These are phyloP conservation scores for Phylloporus arenicola DNA, from an alignment of 768 basidiomycete species.

Conservation along the genomic window DNA sequence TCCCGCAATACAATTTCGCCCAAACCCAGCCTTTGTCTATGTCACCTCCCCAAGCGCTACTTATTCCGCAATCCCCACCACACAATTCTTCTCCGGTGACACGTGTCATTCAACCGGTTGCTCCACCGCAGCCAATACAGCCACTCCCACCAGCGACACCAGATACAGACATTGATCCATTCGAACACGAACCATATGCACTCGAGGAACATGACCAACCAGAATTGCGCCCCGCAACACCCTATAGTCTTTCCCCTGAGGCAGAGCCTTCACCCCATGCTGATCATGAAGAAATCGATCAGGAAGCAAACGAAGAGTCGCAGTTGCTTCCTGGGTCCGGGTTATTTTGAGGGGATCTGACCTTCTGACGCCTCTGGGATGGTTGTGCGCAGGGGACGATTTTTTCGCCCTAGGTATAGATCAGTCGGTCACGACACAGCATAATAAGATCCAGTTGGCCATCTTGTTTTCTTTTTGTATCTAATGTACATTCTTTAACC, in stretches of 20 bases:
- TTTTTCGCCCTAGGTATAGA: constrained; percentile 12
- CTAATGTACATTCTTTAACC: constrained; percentile 14
- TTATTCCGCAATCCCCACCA: constrained; percentile 8
- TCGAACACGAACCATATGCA: constrained; percentile 27
- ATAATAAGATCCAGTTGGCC: constrained; percentile 5
- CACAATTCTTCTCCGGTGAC: constrained; percentile 1
- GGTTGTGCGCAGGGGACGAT: background rate
- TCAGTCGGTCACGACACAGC: constrained; percentile 5
- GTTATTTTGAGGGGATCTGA: constrained; percentile 27
- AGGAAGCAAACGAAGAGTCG: constrained; percentile 28
- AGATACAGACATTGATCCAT: constrained; percentile 31
- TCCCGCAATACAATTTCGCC: constrained; percentile 12
- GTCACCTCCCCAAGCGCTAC: constrained; percentile 12
- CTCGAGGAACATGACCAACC: constrained; percentile 15
- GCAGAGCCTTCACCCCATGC: constrained; percentile 1
- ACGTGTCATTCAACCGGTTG: constrained; percentile 4
- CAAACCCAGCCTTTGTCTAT: constrained; percentile 5
- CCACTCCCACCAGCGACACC: constrained; percentile 16
- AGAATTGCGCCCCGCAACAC: constrained; percentile 17
- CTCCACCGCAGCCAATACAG: constrained; percentile 11
- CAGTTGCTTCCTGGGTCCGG: constrained; percentile 42
- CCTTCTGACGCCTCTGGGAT: background rate
- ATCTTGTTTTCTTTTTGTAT: constrained; percentile 14
- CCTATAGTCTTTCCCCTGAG: constrained; percentile 26
- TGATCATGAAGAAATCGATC: constrained; percentile 20